Conservation (phyloP, 495 filamentous ascomycete genomes). For the Penicillium turbatum region DNA sequence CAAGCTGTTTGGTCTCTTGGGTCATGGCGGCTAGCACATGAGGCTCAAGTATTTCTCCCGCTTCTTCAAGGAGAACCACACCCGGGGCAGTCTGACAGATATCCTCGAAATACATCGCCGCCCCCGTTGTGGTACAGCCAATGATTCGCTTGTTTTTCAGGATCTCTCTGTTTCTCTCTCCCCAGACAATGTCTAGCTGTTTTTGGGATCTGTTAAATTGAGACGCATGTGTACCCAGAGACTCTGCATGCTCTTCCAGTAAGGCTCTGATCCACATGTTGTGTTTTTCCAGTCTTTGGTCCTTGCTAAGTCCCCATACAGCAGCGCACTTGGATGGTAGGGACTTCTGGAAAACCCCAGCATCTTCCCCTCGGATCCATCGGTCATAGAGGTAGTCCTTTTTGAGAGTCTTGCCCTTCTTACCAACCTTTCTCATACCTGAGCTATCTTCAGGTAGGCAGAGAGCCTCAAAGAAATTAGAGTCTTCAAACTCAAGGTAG, state of each 20-base stretch:
- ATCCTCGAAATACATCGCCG: conserved; percentile 56
- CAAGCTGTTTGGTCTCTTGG: conserved; percentile 57
- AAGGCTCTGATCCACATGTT: conserved; percentile 49
- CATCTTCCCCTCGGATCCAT: conserved; percentile 51
- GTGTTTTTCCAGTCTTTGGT: conserved; percentile 25
- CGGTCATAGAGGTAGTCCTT: conserved; percentile 51
- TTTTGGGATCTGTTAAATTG: conserved; percentile 43
- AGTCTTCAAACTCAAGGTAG: conserved; percentile 59
- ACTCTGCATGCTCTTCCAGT: conserved; percentile 43
- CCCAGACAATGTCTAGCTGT: conserved; percentile 36
- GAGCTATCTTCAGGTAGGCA: conserved; percentile 38
- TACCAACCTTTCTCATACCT: conserved; percentile 46
- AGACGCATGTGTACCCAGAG: conserved; percentile 31
- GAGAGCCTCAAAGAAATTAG: conserved; percentile 55
- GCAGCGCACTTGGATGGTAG: too few species aligned
- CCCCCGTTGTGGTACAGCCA: conserved; percentile 70
- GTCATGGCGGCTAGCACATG: conserved; percentile 64
- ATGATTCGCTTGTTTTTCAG: conserved; percentile 59
- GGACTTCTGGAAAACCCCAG: too few species aligned
- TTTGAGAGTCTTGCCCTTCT: conserved; percentile 41
- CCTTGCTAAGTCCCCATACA: too few species aligned
- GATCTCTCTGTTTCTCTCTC: conserved; percentile 42
- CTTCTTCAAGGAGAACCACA: conserved; percentile 63
- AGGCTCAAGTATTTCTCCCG: conserved; percentile 72
- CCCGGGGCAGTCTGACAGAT: conserved; percentile 39